Base-by-base conservation (phyloP, 805 yeast species). In the Hanseniaspora singularis region DNA sequence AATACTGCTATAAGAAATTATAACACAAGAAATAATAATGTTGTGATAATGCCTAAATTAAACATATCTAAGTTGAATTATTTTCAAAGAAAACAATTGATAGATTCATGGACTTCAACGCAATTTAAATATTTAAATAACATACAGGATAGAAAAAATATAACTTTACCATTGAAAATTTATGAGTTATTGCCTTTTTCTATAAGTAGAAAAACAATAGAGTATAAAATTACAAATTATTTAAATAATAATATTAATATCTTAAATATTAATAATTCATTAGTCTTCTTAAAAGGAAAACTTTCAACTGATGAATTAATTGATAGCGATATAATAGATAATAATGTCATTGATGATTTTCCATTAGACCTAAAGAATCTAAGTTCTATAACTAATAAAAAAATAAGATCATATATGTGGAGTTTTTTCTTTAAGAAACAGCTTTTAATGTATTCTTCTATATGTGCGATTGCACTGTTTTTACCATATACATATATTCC, bases 1-100 rank as follows among this genome's bases (percentile, higher is more conserved):
- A 87, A 40, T 78, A 82, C 28, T 81, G 88, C 58, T 76, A 94
- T 55, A 68, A 87, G 39, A 88, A 85, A 54, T 69, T 26, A 26
- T 26, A 26, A 7, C 10, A 26, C 7, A 8, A 11, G 11, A 8
- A 26, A 8, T 11, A 9, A 31, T 3, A 30, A 31, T 24, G 32
- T 7, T 3, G 11, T 11, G 11, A 15, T 44, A 15, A 31, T 44
- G 23, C 48, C 48, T 8, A 44, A 37, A 23, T 23, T 44, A 9
- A 44, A 44, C 20, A 44, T 44, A 16, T 44, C 48, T 14, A 44
- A 44, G 19, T 28, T 44, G 10, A 44, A 41, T 2, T 44, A 34
- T 44, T 30, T 38, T 6, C 48, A 44, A 16, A 44, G 48, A 31
- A 14, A 30, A 15, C 19, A 30, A 3, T 33, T 44, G 19, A 44